Evolutionary conservation across 352 stramenopile species (phyloP), one percentile per base, ranked within the genome.

Genomic region (Thraustochytrium striatum): DNA sequence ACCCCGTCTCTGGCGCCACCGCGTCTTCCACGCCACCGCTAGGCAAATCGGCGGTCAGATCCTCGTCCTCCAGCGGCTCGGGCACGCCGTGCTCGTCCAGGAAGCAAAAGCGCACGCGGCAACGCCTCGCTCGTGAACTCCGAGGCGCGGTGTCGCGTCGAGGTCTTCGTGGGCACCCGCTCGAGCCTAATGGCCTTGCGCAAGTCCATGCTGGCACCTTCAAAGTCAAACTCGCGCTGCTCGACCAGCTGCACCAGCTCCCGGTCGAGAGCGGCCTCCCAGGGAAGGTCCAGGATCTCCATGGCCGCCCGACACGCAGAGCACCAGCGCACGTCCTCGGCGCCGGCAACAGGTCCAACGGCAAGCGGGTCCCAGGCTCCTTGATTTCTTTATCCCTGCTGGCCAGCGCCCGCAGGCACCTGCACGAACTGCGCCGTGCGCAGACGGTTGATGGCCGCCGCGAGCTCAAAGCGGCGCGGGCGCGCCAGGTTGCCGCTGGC

Each of bases 401-500:
- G 47, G 47, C 16, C 47, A 55, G 47, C 16, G 16, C 47, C 47
- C 25, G 47, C 47, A 55, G 47, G 38, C 62, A 68, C 21, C 19
- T 53, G 2, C 25, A 36, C 50, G 36, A 81, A 80, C 7, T 38
- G 36, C 11, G 88, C 88, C 61, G 83, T 88, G 59, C 91, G 86
- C n/a, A 95, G 81, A 38, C 90, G 88, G 61, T 94, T 94, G 61
- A 95, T 88, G 43, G 90, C 90, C 9, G 90, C 90, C n/a, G 90
- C 90, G 70, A 95, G 61, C 88, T 95, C 91, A 72, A 93, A 92
- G 50, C 87, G 87, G 28, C 91, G 83, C n/a, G 91, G 90, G 9
- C 89, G 83, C 0, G 89, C 80, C 80, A 94, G 91, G 78, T 93
- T 90, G 1, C 90, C 90, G 8, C 83, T 88, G 36, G 90, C 91